These are phyloP conservation scores for Setaria italica DNA, from an alignment of 202 grass and related monocot genomes.

Conservation along the genomic window DNA sequence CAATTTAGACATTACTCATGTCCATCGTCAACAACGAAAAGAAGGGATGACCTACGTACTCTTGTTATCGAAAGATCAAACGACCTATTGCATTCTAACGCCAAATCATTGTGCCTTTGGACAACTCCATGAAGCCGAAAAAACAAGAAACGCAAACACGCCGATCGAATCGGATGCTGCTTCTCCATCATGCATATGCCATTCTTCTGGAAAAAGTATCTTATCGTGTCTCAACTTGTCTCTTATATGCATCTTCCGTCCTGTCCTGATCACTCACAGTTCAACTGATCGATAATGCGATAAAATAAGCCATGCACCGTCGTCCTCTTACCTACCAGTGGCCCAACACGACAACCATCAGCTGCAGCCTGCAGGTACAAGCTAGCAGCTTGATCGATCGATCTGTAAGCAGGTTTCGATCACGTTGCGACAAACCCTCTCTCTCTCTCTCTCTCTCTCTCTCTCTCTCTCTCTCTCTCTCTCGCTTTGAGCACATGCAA, in stretches of 20 bases:
- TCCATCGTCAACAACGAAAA: too few relatives aligned
- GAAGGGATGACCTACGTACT: background rate
- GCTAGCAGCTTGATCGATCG: too few relatives aligned
- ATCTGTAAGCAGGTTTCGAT: background rate
- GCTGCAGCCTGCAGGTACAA: background rate
- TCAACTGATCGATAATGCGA: background rate
- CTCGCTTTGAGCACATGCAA: background rate
- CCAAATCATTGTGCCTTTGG: background rate
- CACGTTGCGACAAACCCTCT: background rate
- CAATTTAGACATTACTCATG: too few relatives aligned
- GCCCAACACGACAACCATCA: background rate
- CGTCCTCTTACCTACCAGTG: background rate
- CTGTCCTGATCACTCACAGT: background rate
- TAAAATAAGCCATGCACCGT: background rate
- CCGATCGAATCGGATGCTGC: background rate
- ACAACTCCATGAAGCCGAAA: background rate
- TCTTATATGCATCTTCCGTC: background rate
- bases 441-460: background rate
- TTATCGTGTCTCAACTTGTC: background rate
- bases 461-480: too few relatives aligned
- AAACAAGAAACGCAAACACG: background rate
- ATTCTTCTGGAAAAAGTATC: constrained; percentile 1
- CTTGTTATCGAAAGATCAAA: background rate
- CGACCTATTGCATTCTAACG: background rate
- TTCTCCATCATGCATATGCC: constrained; percentile 9